A percentile compares a stretch with the other conserved stretches of the same genome.
Conservation (phyloP, 352 stramenopile genomes). For the Peronospora farinosa region DNA sequence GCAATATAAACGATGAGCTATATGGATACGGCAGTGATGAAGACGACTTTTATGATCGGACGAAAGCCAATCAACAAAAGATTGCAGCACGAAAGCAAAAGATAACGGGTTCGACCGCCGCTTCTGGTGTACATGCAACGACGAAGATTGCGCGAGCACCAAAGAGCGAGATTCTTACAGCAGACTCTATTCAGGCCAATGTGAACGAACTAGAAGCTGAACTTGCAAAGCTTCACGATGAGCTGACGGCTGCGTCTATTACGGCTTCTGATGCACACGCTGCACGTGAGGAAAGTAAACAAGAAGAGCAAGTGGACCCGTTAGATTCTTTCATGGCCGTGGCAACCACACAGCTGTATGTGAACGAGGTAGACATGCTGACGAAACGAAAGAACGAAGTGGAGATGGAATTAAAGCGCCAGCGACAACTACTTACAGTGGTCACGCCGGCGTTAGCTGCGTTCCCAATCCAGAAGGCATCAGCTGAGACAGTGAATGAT, state of each 20-base stretch:
- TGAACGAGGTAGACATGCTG: conserved; percentile 28
- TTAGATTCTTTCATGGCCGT: conserved; percentile 66
- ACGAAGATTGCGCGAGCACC: not conserved
- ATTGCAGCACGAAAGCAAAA: conserved; percentile 31
- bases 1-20: conserved; percentile 28
- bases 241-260: conserved; percentile 17
- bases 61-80: conserved; percentile 50
- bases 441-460: conserved; percentile 53
- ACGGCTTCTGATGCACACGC: conserved; percentile 8
- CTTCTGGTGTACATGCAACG: not conserved
- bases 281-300: conserved; percentile 14
- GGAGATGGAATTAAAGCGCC: conserved; percentile 36
- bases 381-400: conserved; percentile 23
- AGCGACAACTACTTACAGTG: conserved; percentile 43
- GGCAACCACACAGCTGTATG: conserved; percentile 45
- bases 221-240: conserved; percentile 25
- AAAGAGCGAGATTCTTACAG: conserved; percentile 40
- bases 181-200: conserved; percentile 43
- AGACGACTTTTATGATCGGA: conserved; percentile 78
- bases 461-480: too few species aligned
- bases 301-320: conserved; percentile 37
- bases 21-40: conserved; percentile 66
- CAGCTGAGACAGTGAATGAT: conserved; percentile 9
- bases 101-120: conserved; percentile 1
- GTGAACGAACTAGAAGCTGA: conserved; percentile 38